Evolutionary conservation across 352 stramenopile genomes (phyloP), one percentile per base, ranked within the genome.

Genomic region (Thraustochytrium sp.): DNA sequence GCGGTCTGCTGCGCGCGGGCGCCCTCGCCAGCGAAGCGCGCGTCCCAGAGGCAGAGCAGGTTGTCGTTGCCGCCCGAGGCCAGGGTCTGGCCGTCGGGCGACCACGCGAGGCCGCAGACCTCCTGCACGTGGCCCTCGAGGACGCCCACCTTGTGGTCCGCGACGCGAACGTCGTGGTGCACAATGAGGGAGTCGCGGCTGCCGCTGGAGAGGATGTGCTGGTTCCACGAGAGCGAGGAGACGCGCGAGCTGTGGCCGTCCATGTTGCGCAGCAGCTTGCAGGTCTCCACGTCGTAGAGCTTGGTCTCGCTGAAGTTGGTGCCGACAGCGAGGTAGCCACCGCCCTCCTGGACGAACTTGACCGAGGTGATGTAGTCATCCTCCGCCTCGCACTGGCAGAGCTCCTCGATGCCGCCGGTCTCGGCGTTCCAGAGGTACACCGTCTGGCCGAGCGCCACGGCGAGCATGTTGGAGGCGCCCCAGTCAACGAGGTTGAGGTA

Each of bases 401-500:
- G 89, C 84, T 99, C 95, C 62, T 96, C 90, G 84, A 99, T 99
- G 68, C 96, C 91, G 53, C 96, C 96, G 49, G 91, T 97, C 18
- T 92, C 93, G 2, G 96, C 93, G 88, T 99, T 97, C 95, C 95
- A 99, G 2, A 99, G 90, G 89, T 99, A 99, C 5, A 99, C 96
- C 74, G 91, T 97, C 85, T 98, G 93, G 13, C 91, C 91, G 42
- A 99, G 89, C n/a, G 96, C 96, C 4, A 99, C 95, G 2, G 96
- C 96, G 34, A 99, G 88, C 56, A 98, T 87, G 87, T 99, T 98
- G 86, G 93, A 97, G 55, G 91, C 87, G 68, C 95, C 94, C 97
- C 97, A 99, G 51, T 94, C 97, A 9, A 99, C 87, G 55, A 99
- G 90, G 86, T 99, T 99, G 34, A 99, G 89, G 87, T 99, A 98